Evolutionary conservation across 1,284 basidiomycete genomes (phyloP), one percentile per base, ranked within the genome.

Genomic region (Macrocystidia cucumis): DNA sequence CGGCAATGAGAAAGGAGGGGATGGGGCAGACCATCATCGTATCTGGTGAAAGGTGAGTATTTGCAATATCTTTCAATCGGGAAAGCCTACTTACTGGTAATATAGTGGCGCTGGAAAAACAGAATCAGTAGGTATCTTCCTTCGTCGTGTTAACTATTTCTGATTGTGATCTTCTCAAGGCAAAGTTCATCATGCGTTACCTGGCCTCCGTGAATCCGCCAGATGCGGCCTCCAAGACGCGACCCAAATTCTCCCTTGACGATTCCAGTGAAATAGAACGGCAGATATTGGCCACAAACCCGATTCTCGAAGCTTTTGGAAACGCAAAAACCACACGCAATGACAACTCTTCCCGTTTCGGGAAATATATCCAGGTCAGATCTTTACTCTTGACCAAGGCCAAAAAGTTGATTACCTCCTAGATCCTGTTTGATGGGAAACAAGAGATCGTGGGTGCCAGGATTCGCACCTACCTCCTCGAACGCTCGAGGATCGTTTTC

Each of bases 281-380:
- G 37, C 95, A 98, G 59, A 98, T 98, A 43, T 69, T 99, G 31
- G 96, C 96, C 22, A 98, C 95, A 21, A 99, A 98, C 56, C 96
- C 96, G 12, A 98, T 97, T 52, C 85, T 98, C 55, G 96, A 99
- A 62, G 91, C 96, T 0, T 98, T 98, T 50, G 96, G 96, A 50
- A 98, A 99, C 60, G 96, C 96, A 12, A 98, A 99, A 64, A 99
- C 96, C 18, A 98, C 95, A 3, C 77, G 96, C 39, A 98, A 99
- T 55, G 96, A 98, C 64, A 99, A 99, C 61, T 97, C 92, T 9
- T 98, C 95, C 11, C 82, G 96, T 35, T 98, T 98, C 57, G 96
- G 96, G 44, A 99, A 98, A 65, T 98, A 98, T 63, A 97, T 99
- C 45, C 93, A 98, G 75, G 91, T 92, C 35, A 44, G 72, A 55